Evolutionary conservation across 805 yeast genomes (phyloP).

Genomic region (Saturnispora halmiae): DNA sequence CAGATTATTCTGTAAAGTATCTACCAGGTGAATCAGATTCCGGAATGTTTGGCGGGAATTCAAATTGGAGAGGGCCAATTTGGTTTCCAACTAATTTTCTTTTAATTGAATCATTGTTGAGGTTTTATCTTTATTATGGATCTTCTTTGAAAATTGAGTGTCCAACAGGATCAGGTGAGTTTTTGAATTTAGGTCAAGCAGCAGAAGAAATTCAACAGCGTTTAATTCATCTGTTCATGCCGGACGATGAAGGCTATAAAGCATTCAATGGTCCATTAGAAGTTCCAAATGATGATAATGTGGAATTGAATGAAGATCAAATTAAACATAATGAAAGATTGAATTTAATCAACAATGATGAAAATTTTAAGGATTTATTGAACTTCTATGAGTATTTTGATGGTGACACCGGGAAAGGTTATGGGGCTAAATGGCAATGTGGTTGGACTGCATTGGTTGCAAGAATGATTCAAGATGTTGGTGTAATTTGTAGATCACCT

Average conservation of each 20-base stretch:
- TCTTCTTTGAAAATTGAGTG: conserved; percentile 77
- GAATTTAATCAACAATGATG: conserved; percentile 46
- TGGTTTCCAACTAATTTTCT: conserved; percentile 93
- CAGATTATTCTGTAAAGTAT: conserved; percentile 59
- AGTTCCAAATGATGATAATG: conserved; percentile 31
- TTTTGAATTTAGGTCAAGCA: conserved; percentile 72
- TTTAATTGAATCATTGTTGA: conserved; percentile 75
- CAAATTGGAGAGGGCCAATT: conserved; percentile 96
- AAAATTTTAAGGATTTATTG: conserved; percentile 62
- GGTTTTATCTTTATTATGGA: conserved; percentile 84
- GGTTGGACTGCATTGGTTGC: conserved; percentile 96
- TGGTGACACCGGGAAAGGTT: conserved; percentile 89
- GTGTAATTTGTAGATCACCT: conserved; percentile 56
- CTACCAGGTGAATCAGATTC: conserved; percentile 86
- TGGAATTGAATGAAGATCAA: conserved; percentile 42
- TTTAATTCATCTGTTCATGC: conserved; percentile 64
- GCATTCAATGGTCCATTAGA: conserved; percentile 63
- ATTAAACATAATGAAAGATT: conserved; percentile 38
- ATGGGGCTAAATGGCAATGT: conserved; percentile 90
- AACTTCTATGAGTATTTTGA: conserved; percentile 85
- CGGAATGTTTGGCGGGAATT: conserved; percentile 92
- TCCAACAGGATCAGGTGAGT: conserved; percentile 75
- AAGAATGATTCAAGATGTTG: conserved; percentile 84
- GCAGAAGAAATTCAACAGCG: conserved; percentile 88
- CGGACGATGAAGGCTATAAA: conserved; percentile 50